Conservation (phyloP, 495 filamentous ascomycete species). For the Aspergillus cristatus region DNA sequence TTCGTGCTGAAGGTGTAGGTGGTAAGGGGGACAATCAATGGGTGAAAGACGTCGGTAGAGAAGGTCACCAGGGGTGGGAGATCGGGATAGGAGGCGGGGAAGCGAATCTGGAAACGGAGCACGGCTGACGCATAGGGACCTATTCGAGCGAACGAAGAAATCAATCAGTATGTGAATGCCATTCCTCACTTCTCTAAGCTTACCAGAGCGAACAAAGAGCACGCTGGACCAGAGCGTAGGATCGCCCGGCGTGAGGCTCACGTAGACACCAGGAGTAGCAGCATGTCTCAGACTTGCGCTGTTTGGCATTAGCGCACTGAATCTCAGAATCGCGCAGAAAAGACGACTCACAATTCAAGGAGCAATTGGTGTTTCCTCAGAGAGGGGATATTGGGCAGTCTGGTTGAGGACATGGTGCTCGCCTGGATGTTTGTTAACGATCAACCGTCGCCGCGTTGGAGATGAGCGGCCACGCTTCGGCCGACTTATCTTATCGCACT, state of each 20-base stretch:
- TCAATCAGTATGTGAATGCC: background rate
- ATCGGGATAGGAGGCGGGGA: conserved; percentile 70
- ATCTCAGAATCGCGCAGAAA: background rate
- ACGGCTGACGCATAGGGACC: conserved; percentile 84
- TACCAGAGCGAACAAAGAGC: conserved; percentile 81
- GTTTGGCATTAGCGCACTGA: conserved; percentile 6
- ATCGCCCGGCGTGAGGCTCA: conserved; percentile 74
- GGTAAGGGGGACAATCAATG: conserved; percentile 79
- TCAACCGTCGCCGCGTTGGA: conserved; percentile 1
- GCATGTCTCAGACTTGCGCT: conserved; percentile 75
- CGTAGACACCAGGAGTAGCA: conserved; percentile 75
- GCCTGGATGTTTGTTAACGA: background rate
- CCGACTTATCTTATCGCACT: background rate
- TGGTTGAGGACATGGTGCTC: conserved; percentile 32
- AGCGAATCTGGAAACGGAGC: conserved; percentile 82
- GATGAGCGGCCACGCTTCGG: background rate
- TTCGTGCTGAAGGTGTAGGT: conserved; percentile 83
- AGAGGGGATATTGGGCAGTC: conserved; percentile 35
- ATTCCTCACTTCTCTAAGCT: background rate
- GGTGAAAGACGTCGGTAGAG: conserved; percentile 87
- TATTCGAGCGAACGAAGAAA: conserved; percentile 15
- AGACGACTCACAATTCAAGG: conserved; percentile 59
- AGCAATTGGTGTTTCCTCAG: conserved; percentile 58
- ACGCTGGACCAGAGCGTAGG: conserved; percentile 79
- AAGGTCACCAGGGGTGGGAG: conserved; percentile 80